These are phyloP conservation scores for Rhizopogon rudus DNA, from an alignment of 768 basidiomycete species.

Conservation along the genomic window DNA sequence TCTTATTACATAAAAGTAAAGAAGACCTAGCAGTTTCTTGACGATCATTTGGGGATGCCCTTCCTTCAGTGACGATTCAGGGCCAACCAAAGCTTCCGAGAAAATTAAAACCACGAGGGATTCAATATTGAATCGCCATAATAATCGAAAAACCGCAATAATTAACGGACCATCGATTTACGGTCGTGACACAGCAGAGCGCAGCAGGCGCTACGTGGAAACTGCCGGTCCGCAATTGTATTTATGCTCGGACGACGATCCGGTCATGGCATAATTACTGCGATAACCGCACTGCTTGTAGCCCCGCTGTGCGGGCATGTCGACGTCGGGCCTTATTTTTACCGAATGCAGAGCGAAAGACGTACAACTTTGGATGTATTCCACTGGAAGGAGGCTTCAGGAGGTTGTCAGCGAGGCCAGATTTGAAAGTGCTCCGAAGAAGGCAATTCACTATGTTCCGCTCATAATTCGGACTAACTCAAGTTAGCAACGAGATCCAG, in stretches of 20 bases:
- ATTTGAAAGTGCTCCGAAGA: background rate
- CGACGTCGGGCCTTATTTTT: background rate
- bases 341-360: too few relatives aligned
- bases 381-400: too few relatives aligned
- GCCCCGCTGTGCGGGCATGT: too few relatives aligned
- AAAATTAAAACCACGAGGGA: background rate
- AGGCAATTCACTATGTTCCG: background rate
- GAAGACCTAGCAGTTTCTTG: background rate
- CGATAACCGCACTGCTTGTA: background rate
- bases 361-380: too few relatives aligned
- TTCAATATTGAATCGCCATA: background rate
- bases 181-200: too few relatives aligned
- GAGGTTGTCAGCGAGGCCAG: background rate
- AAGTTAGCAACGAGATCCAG: background rate
- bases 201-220: background rate
- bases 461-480: background rate
- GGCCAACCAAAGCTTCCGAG: background rate
- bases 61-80: background rate
- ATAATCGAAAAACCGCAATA: background rate
- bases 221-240: background rate
- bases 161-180: background rate
- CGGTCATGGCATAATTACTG: background rate
- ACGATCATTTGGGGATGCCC: background rate
- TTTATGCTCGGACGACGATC: background rate
- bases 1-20: too few relatives aligned